Conservation (phyloP, 2,329 filamentous ascomycete genomes). For the Dactylella cylindrospora region DNA sequence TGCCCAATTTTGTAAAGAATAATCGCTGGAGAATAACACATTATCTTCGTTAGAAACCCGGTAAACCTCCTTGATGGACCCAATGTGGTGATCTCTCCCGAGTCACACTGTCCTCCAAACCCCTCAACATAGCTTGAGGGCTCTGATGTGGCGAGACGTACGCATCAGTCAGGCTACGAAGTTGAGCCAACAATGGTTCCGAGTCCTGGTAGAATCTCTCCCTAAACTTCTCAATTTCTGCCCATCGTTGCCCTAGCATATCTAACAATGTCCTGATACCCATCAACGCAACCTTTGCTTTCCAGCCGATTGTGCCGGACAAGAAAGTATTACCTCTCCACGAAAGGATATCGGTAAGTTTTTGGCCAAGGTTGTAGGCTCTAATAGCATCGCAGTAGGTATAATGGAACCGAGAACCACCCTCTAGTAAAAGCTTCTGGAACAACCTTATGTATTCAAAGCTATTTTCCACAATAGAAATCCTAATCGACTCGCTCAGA, state of each 20-base stretch:
- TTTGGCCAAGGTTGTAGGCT: conserved; percentile 39
- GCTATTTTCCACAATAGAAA: conserved; percentile 39
- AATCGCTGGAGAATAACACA: background rate
- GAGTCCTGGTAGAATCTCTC: conserved; percentile 39
- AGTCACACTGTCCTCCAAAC: conserved; percentile 34
- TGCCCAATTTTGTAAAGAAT: background rate
- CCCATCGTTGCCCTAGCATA: conserved; percentile 33
- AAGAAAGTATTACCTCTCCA: conserved; percentile 37
- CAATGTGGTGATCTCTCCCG: conserved; percentile 34
- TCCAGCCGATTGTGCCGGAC: conserved; percentile 21
- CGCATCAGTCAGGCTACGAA: conserved; percentile 26
- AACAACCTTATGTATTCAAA: conserved; percentile 39
- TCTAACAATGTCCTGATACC: conserved; percentile 35
- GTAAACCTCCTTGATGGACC: conserved; percentile 29
- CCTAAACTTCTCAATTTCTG: conserved; percentile 38
- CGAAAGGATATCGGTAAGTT: conserved; percentile 35
- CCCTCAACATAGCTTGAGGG: conserved; percentile 37
- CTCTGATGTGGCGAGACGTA: conserved; percentile 40
- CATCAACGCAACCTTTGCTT: conserved; percentile 24
- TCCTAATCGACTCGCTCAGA: conserved; percentile 24
- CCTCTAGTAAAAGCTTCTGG: conserved; percentile 37
- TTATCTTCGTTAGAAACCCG: conserved; percentile 11
- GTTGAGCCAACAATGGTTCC: conserved; percentile 23
- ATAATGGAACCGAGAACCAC: conserved; percentile 34
- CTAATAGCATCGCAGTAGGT: conserved; percentile 43